Evolutionary conservation across 305 asterid genomes (phyloP).

Genomic region (Solanum hybrid): DNA sequence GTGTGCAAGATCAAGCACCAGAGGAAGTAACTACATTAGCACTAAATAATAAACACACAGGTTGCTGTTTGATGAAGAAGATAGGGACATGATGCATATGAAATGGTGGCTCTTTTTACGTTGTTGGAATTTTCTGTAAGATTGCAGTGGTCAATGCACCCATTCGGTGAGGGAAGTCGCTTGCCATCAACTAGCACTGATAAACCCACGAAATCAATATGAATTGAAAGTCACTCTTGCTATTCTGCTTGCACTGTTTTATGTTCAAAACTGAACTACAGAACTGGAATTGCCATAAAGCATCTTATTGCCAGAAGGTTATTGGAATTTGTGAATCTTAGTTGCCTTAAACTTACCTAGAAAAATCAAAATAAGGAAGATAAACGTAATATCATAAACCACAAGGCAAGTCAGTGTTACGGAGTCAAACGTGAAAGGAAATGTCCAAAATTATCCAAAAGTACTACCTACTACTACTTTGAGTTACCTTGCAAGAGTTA

Average conservation of each 20-base stretch:
- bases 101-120: not conserved
- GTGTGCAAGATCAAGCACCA: not conserved
- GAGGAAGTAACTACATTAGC: not conserved
- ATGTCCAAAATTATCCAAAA: not conserved
- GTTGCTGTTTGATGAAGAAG: not conserved
- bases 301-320: not conserved
- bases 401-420: not conserved
- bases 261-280: not conserved
- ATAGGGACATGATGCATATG: not conserved
- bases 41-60: not conserved
- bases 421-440: not conserved
- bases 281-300: not conserved
- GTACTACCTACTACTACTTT: not conserved
- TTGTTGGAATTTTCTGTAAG: not conserved
- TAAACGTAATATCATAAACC: not conserved
- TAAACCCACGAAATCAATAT: not conserved
- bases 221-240: not conserved
- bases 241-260: not conserved
- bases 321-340: not conserved
- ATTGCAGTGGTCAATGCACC: not conserved
- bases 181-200: not conserved
- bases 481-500: not conserved
- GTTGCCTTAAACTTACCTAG: not conserved
- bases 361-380: not conserved
- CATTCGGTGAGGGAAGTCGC: not conserved